A percentile compares a stretch with the other conserved stretches of the same genome.
Conservation (phyloP, 78 protist genomes). For the Dictyostelium citrinum region DNA sequence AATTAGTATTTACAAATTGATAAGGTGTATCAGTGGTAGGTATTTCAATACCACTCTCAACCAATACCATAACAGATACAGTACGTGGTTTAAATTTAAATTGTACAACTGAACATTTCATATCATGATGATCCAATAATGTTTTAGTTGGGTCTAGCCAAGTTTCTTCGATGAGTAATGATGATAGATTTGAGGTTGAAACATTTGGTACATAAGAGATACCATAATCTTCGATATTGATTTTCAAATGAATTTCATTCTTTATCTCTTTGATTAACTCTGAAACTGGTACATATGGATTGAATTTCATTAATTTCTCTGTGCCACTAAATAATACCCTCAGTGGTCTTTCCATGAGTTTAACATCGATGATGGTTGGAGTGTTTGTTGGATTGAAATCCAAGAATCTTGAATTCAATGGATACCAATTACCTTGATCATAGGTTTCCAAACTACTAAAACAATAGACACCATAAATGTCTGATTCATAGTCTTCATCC, state of each 20-base stretch:
- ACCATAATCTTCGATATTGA: constrained; percentile 32
- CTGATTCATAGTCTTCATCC: constrained; percentile 7
- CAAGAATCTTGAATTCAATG: constrained; percentile 5
- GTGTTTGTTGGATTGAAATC: background rate
- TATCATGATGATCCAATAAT: background rate
- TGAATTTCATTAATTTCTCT: constrained; percentile 11
- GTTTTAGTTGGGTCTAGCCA: constrained; percentile 24
- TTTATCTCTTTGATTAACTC: background rate
- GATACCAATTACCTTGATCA: constrained; percentile 8
- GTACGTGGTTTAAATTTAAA: constrained; percentile 39
- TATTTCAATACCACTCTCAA: constrained; percentile 9
- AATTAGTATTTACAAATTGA: background rate
- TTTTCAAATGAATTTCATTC: constrained; percentile 2
- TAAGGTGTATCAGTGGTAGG: background rate
- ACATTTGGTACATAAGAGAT: background rate
- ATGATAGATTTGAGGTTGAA: background rate
- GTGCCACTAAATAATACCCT: constrained; percentile 3
- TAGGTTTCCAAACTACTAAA: background rate
- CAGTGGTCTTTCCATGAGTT: background rate
- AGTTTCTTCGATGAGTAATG: background rate
- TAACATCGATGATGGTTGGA: background rate
- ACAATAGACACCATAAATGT: constrained; percentile 13
- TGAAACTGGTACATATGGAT: background rate
- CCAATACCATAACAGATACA: background rate
- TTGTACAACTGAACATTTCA: background rate